These are phyloP conservation scores for grape (Vitis vinifera) DNA, from an alignment of 164 flowering plant species.

Conservation along the genomic window DNA sequence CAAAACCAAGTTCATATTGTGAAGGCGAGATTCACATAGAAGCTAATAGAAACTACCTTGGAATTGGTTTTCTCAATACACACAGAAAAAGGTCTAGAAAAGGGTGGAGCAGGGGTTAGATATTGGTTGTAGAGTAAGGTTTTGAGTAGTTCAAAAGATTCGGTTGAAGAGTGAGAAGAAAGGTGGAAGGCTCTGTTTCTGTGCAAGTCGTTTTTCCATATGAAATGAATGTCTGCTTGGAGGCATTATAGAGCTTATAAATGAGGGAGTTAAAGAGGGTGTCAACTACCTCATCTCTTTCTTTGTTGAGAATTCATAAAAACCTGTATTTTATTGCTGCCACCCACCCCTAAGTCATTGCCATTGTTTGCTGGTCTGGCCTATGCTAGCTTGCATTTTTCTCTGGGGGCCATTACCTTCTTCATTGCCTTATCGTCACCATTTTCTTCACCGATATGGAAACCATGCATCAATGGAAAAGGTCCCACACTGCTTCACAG, in stretches of 20 bases:
- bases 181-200: neutral
- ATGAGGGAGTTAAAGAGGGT: conserved; percentile 17
- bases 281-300: conserved; percentile 28
- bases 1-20: conserved; percentile 15
- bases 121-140: neutral
- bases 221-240: conserved; percentile 37
- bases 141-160: conserved; percentile 22
- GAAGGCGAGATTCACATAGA: conserved; percentile 16
- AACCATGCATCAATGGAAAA: no score
- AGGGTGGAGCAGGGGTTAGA: conserved; percentile 2
- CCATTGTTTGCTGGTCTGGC: conserved; percentile 1
- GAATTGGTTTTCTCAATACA: conserved; percentile 18
- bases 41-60: conserved; percentile 26
- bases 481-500: no score
- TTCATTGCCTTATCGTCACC: no score
- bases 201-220: conserved; percentile 1
- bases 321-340: conserved; percentile 21
- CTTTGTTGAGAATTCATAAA: conserved; percentile 11
- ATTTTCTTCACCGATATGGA: no score
- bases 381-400: no score
- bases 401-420: no score
- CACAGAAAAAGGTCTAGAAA: neutral
- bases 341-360: conserved; percentile 18
- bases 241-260: conserved; percentile 9
- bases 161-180: neutral